A percentile compares a stretch with the other conserved stretches of the same genome.
Conservation (phyloP, 73 alveolate species). For the Paramecium bursaria region DNA sequence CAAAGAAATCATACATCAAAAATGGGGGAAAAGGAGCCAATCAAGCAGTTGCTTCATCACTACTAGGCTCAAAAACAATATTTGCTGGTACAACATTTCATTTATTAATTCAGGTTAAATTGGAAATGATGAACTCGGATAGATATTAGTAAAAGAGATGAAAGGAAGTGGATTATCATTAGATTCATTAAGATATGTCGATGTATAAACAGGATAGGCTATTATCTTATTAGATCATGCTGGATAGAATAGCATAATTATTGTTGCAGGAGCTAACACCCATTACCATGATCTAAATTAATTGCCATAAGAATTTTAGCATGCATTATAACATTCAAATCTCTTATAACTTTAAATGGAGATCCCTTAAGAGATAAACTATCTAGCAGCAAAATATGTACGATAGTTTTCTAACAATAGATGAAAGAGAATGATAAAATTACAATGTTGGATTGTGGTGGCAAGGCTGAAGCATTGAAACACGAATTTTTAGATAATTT, state of each 20-base stretch:
- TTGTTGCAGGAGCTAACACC: constrained; percentile 75
- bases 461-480: constrained; percentile 66
- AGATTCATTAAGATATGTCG: constrained; percentile 55
- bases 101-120: constrained; percentile 24
- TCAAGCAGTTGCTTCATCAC: constrained; percentile 76
- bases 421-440: constrained; percentile 52
- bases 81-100: constrained; percentile 30
- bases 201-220: constrained; percentile 72
- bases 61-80: constrained; percentile 49
- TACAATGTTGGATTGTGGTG: constrained; percentile 73
- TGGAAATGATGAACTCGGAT: constrained; percentile 73
- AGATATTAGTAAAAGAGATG: constrained; percentile 53
- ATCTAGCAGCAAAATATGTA: constrained; percentile 64
- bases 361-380: constrained; percentile 67
- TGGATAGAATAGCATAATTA: constrained; percentile 71
- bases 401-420: neutral
- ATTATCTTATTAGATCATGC: constrained; percentile 46
- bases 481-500: constrained; percentile 62
- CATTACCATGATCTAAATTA: constrained; percentile 32
- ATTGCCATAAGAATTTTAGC: constrained; percentile 54
- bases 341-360: constrained; percentile 67
- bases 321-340: constrained; percentile 5
- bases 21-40: constrained; percentile 79
- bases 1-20: constrained; percentile 57
- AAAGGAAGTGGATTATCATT: constrained; percentile 52